These are phyloP conservation scores for Penicillium verhagenii DNA, from an alignment of 495 filamentous ascomycete species.

Conservation along the genomic window DNA sequence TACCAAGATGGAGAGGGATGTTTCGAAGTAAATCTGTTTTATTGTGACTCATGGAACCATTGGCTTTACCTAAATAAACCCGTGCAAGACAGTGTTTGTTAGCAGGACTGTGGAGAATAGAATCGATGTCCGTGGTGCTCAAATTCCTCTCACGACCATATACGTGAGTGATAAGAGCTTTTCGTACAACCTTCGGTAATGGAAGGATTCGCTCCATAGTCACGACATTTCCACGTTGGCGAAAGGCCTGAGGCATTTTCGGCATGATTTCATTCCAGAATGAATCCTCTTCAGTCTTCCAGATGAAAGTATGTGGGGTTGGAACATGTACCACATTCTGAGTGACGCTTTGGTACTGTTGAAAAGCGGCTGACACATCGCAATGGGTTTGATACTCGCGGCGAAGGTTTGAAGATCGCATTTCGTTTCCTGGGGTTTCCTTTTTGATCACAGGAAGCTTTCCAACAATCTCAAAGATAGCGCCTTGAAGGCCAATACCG, in stretches of 20 bases:
- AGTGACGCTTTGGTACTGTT: background rate
- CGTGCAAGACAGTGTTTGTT: constrained; percentile 16
- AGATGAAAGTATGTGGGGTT: background rate
- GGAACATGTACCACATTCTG: constrained; percentile 1
- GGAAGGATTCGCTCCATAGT: constrained; percentile 9
- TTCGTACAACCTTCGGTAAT: constrained; percentile 8
- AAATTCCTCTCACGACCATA: background rate
- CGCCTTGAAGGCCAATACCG: constrained; percentile 12
- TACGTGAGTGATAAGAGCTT: constrained; percentile 2
- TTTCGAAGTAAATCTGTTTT: constrained; percentile 5
- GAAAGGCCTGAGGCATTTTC: constrained; percentile 3
- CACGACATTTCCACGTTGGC: constrained; percentile 4
- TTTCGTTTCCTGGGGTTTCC: constrained; percentile 13
- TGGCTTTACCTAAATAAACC: constrained; percentile 21
- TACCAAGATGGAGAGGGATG: constrained; percentile 11
- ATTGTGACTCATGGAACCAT: constrained; percentile 23
- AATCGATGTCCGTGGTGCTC: background rate
- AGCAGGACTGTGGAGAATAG: background rate
- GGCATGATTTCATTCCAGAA: constrained; percentile 7
- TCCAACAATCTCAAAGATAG: constrained; percentile 14
- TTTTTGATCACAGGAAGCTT: constrained; percentile 4
- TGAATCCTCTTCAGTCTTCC: background rate
- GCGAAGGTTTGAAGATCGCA: background rate
- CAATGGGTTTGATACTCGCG: constrained; percentile 7
- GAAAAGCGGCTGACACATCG: constrained; percentile 5